Percentiles rank a stretch among this genome's conserved stretches.
phyloP scores from a whole-genome alignment of 441 rosid species.

The Mallotus repandus region DNA sequence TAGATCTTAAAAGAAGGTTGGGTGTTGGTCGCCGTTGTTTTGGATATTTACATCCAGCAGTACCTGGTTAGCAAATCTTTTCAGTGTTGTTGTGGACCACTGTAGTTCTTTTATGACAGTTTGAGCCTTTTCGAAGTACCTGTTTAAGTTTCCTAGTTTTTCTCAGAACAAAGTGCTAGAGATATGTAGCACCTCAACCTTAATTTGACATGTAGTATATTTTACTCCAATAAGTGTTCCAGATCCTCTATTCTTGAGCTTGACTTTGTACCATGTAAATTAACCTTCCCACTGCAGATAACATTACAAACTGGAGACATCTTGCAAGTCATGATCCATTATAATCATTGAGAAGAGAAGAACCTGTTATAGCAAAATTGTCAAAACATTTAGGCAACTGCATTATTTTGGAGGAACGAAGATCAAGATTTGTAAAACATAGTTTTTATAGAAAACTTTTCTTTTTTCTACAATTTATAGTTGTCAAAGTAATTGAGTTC shows the following conservation, averaged over 20 bases:
- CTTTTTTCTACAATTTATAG: too few species aligned
- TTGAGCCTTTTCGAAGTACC: neutral
- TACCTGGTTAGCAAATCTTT: constrained; percentile 61
- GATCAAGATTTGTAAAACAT: neutral
- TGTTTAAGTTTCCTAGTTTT: neutral
- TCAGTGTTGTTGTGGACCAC: neutral
- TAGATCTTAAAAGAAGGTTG: constrained; percentile 92
- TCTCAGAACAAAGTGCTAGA: neutral
- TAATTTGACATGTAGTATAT: too few species aligned
- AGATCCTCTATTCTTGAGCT: neutral
- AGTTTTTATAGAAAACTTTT: neutral
- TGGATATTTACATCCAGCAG: constrained; percentile 84
- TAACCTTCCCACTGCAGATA: neutral
- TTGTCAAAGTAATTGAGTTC: neutral
- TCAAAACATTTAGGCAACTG: neutral
- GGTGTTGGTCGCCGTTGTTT: constrained; percentile 92
- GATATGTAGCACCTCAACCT: too few species aligned
- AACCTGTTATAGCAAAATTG: neutral
- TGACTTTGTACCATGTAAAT: neutral
- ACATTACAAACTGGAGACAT: neutral
- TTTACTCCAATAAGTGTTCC: neutral
- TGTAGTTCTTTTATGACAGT: neutral
- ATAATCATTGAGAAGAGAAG: constrained; percentile 5
- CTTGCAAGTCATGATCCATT: neutral
- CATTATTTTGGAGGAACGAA: neutral